Percentiles rank a stretch among this genome's conserved stretches.
Conservation (phyloP, 257 asterid genomes). For the Salvia rosmarinus region DNA sequence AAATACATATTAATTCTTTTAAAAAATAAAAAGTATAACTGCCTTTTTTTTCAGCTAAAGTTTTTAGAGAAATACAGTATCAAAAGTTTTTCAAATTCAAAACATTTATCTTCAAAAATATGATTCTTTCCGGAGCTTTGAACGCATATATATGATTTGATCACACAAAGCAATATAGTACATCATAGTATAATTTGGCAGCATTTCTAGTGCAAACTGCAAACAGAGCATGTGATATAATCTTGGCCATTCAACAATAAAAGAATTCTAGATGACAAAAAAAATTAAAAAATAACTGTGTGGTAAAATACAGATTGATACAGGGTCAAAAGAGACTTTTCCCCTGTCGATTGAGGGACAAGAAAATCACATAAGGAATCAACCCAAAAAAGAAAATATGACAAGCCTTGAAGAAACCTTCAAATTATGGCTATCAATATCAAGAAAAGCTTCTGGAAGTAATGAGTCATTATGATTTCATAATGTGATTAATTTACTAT, state of each 20-base stretch:
- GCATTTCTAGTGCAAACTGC: neutral
- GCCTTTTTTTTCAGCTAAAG: too few relatives aligned
- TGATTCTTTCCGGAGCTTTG: neutral
- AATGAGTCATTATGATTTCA: conserved; percentile 30
- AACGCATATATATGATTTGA: neutral
- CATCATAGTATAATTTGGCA: neutral
- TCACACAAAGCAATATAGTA: neutral
- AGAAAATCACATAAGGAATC: neutral
- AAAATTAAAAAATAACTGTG: neutral
- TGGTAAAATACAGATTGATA: too few relatives aligned
- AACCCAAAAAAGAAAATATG: conserved; percentile 21
- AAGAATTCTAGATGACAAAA: neutral
- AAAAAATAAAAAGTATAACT: too few relatives aligned
- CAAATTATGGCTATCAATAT: conserved; percentile 1
- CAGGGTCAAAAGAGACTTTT: conserved; percentile 14
- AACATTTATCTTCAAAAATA: neutral
- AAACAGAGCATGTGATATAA: conserved; percentile 11
- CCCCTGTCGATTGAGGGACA: neutral
- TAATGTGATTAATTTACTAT: conserved; percentile 38
- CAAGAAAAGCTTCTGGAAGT: conserved; percentile 19
- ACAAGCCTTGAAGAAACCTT: conserved; percentile 20
- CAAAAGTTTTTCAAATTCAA: too few relatives aligned
- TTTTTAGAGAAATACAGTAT: too few relatives aligned
- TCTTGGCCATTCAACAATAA: neutral
- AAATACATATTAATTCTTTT: too few relatives aligned